Evolutionary conservation across 2,329 filamentous ascomycete genomes (phyloP), one percentile per base, ranked within the genome.

Genomic region (Aureobasidium mangrovei): DNA sequence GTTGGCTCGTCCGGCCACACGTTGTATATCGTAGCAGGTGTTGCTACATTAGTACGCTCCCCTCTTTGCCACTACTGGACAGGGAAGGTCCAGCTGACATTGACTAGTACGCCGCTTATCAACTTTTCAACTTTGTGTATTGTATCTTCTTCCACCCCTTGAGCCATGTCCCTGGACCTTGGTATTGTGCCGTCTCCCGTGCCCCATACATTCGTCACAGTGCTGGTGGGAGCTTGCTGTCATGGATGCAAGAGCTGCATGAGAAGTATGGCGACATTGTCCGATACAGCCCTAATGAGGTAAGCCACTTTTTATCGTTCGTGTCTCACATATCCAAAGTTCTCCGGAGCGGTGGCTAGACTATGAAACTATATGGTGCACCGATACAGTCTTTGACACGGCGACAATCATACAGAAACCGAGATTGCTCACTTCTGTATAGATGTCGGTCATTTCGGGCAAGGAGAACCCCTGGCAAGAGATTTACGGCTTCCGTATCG

Each of bases 241-340:
- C 33, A 12, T 56, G 48, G 35, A 24, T 57, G 26, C 60, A 59
- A 26, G 36, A 62, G 2, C 61, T 70, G 2, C 73, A 75, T 47
- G 60, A 67, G 8, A 62, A 65, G 46, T 73, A 72, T 55, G 73
- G 74, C 26, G 67, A 72, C 1, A 70, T 68, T 2, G 70, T 75
- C 0, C 66, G 73, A 7, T 57, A 74, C 4, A 63, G 65, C 0
- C 73, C 73, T 0, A 67, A 66, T 29, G 70, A 75, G 55, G 55
- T 59, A 56, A 29, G 53, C 8, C 12, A 9, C 31, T 0, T 28
- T 7, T 9, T 10, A 9, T 33, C 27, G 1, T n/a, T 31, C 27
- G 7, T 4, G 18, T 28, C 12, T n/a, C 36, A 39, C 12, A n/a
- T 12, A 38, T 18, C 5, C 5, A 5, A 6, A 36, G 2, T n/a